phyloP scores from a whole-genome alignment of 2,329 filamentous ascomycete species.

The Verticillium zaregamsianum region DNA sequence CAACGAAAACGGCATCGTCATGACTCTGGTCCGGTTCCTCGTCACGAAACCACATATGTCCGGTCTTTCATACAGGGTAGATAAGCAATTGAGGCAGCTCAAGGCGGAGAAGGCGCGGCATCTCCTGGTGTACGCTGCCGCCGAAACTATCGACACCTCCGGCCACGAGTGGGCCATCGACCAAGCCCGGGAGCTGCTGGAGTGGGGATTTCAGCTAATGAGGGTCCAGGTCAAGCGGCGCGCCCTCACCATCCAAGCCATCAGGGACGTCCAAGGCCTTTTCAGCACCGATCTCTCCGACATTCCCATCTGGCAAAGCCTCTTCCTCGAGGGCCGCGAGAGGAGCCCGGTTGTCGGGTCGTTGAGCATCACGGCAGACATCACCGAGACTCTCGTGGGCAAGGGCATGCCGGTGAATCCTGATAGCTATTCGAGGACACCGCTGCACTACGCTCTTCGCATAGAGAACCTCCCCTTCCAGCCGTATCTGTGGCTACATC shows the following conservation, averaged over 20 bases:
- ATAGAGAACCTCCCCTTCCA: not conserved
- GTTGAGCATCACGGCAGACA: not conserved
- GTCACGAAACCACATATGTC: too few species aligned
- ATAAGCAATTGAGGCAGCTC: too few species aligned
- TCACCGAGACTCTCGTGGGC: not conserved
- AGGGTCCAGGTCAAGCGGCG: not conserved
- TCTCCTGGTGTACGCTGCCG: not conserved
- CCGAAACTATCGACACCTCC: not conserved
- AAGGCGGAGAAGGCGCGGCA: not conserved
- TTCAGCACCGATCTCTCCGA: not conserved
- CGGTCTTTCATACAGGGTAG: not conserved
- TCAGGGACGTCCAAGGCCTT: not conserved
- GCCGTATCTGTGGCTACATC: not conserved
- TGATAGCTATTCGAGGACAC: not conserved
- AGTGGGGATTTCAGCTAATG: not conserved
- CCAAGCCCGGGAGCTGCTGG: not conserved
- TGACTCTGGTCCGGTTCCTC: not conserved
- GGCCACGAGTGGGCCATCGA: not conserved
- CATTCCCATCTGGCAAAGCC: not conserved
- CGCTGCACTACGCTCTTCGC: not conserved
- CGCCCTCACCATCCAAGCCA: not conserved
- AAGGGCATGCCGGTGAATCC: not conserved
- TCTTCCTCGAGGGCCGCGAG: not conserved
- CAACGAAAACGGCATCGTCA: too few species aligned
- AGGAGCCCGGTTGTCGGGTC: not conserved